Base-by-base conservation (phyloP, 208 protist species). In the Crithidia mellificae region DNA sequence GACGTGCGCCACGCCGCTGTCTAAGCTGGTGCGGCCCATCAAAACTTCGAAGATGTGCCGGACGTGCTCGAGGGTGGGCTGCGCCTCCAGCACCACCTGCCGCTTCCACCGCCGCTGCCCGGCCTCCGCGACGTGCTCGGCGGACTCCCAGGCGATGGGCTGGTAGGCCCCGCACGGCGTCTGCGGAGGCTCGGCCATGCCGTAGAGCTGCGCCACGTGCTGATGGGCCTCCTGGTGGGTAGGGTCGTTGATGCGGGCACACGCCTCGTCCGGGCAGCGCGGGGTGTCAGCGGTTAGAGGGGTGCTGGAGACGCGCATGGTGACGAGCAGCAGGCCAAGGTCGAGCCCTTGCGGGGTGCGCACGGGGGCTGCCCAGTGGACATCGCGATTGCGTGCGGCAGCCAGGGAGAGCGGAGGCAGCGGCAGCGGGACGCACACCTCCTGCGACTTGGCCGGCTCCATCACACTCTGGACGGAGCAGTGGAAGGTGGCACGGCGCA, bases 1-100 rank as follows among this genome's bases (percentile, higher is more conserved):
- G 14, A 92, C 78, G 39, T 69, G 43, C 64, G 84, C 64, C 69
- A 96, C 43, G 63, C 76, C 39, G 77, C 24, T 25, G 59, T 85
- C 56, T 67, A 90, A 58, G 63, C 64, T 29, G 30, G 74, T 24
- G 39, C 84, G 81, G 5, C 85, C 84, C 81, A 90, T 82, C 17
- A 94, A 61, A 5, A 93, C 91, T 34, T 96, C 91, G 34, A 91
- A 87, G 32, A 96, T 39, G 58, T 96, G 91, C 19, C 91, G 88
- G 24, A 94, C 80, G 62, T 96, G 91, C 64, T 91, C 88, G 20
- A 63, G 59, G 0, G 77, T 76, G 7, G 91, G 91, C 50, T 80
- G 65, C 7, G 91, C 88, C 30, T 86, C 83, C 22, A 85, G 47
- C 9, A 94, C 67, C 59, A 78, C 80, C 29, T 81, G 65, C 38